Percentiles rank a stretch among this genome's conserved stretches.
Conservation (phyloP, 306 rosid genomes). For the Inga oerstediana region DNA sequence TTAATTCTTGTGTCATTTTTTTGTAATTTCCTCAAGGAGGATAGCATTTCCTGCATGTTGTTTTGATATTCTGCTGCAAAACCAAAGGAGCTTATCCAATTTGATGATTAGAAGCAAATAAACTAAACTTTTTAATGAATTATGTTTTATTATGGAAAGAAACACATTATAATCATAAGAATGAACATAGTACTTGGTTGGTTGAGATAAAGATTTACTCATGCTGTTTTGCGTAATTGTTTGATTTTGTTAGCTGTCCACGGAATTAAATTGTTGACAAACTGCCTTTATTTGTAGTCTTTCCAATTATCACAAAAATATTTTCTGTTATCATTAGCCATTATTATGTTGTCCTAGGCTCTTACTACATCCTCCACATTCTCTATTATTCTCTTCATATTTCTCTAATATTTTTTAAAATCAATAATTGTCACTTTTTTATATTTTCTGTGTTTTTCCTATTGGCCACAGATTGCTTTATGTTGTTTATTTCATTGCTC, state of each 20-base stretch:
- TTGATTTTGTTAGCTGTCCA: background rate
- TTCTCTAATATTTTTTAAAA: background rate
- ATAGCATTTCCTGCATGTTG: background rate
- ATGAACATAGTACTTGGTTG: background rate
- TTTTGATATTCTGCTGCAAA: background rate
- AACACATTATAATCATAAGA: background rate
- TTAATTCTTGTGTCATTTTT: background rate
- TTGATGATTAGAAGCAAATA: background rate
- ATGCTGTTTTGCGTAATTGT: background rate
- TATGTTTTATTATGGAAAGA: background rate
- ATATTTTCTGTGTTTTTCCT: slow-evolving; percentile 19
- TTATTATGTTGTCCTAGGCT: background rate
- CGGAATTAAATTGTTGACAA: background rate
- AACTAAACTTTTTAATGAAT: background rate
- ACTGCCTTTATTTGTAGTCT: background rate
- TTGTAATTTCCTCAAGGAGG: background rate
- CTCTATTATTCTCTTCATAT: background rate
- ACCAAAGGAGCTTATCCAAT: background rate
- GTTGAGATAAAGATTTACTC: background rate
- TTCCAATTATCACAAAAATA: background rate
- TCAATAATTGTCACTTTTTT: slow-evolving; percentile 8
- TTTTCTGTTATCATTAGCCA: background rate
- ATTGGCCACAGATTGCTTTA: slow-evolving; percentile 1
- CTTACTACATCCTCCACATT: background rate
- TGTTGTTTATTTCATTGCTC: background rate